phyloP scores from a whole-genome alignment of 148 eudicot species.

The Bassia scoparia region DNA sequence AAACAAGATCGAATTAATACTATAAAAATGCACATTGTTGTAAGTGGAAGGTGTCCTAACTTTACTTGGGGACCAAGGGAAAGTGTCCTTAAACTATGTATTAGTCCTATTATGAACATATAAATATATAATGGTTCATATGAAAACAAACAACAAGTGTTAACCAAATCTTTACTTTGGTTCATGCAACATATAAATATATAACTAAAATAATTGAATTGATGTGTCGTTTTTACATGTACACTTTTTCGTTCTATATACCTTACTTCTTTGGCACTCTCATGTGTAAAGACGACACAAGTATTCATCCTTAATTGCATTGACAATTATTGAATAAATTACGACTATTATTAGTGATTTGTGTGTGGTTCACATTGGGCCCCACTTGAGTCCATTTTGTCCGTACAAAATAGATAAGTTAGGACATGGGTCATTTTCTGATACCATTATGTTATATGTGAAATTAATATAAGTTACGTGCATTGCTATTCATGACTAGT shows the following conservation, averaged over 20 bases:
- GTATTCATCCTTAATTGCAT: neutral
- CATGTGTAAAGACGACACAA: neutral
- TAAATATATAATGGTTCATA: neutral
- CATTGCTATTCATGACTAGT: neutral
- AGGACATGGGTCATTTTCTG: slow-evolving; percentile 25
- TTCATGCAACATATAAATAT: slow-evolving; percentile 16
- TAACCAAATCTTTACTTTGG: slow-evolving; percentile 23
- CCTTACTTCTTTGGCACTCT: slow-evolving; percentile 20
- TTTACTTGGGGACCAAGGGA: slow-evolving; percentile 12
- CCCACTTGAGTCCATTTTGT: slow-evolving; percentile 9
- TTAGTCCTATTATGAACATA: neutral
- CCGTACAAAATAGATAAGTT: slow-evolving; percentile 18
- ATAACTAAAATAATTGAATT: neutral
- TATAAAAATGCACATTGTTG: neutral
- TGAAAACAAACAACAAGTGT: slow-evolving; percentile 22
- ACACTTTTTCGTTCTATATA: neutral
- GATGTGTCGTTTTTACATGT: slow-evolving; percentile 20
- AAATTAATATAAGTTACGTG: slow-evolving; percentile 18
- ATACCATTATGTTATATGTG: slow-evolving; percentile 8
- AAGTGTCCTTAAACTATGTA: neutral
- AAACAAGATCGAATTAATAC: no score
- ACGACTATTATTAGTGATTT: slow-evolving; percentile 12
- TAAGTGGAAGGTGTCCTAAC: slow-evolving; percentile 20
- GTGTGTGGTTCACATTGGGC: neutral
- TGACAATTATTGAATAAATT: neutral